Evolutionary conservation across 2,329 filamentous ascomycete species (phyloP).

Genomic region (Exophiala aquamarina): DNA sequence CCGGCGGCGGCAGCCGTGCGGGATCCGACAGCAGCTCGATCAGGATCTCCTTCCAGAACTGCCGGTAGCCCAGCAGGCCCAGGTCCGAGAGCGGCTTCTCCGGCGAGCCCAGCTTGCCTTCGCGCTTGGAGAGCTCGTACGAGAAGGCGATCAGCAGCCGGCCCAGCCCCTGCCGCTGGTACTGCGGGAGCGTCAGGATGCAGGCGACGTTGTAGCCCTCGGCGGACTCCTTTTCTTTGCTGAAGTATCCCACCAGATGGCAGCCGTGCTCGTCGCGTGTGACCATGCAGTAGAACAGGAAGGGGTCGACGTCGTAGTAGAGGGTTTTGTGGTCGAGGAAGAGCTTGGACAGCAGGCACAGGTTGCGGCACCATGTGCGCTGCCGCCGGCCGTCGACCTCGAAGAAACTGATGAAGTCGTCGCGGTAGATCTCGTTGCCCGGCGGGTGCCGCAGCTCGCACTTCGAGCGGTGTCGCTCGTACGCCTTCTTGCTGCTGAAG

Average conservation of each 20-base stretch:
- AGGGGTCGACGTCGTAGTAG: constrained; percentile 79
- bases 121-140: constrained; percentile 93
- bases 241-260: constrained; percentile 98
- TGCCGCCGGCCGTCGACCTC: constrained; percentile 97
- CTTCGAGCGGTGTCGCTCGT: constrained; percentile 81
- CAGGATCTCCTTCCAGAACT: constrained; percentile 97
- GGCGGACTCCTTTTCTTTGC: constrained; percentile 95
- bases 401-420: constrained; percentile 89
- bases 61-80: constrained; percentile 87
- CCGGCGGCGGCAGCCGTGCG: constrained; percentile 50
- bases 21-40: constrained; percentile 78
- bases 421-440: constrained; percentile 95
- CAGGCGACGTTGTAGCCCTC: constrained; percentile 98
- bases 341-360: constrained; percentile 91
- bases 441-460: constrained; percentile 90
- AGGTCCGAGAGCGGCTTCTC: constrained; percentile 96
- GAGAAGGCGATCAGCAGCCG: constrained; percentile 94
- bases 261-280: constrained; percentile 95
- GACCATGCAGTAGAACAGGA: constrained; percentile 89
- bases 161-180: constrained; percentile 91
- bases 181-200: constrained; percentile 94
- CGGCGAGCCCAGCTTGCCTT: constrained; percentile 90
- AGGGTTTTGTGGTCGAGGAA: constrained; percentile 97
- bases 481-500: constrained; percentile 79
- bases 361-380: constrained; percentile 96